Conservation (phyloP, 805 yeast species). For the Cephaloascus fragrans region DNA sequence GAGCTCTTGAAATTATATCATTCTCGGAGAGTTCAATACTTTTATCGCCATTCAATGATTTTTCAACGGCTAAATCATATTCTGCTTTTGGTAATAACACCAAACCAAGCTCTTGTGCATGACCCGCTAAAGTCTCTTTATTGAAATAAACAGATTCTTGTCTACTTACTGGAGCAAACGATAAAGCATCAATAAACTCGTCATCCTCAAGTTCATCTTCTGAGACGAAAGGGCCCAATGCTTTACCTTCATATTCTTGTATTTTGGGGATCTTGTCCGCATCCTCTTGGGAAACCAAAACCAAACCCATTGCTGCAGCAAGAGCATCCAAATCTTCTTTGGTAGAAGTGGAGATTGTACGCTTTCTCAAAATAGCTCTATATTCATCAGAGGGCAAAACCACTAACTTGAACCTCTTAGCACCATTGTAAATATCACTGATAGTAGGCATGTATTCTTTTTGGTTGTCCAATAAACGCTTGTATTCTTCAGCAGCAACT, state of each 20-base stretch:
- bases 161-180: neutral
- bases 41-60: conserved; percentile 2
- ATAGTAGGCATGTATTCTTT: conserved; percentile 1
- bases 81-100: conserved; percentile 7
- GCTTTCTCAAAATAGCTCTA: conserved; percentile 17
- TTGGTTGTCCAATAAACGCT: conserved; percentile 4
- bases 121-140: neutral
- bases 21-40: conserved; percentile 7
- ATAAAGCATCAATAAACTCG: conserved; percentile 2
- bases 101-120: conserved; percentile 8
- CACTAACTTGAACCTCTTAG: conserved; percentile 31
- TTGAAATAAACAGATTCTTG: neutral
- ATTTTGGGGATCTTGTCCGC: neutral
- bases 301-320: conserved; percentile 3
- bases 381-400: conserved; percentile 37
- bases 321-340: conserved; percentile 2
- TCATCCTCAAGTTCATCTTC: conserved; percentile 4
- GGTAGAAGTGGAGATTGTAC: conserved; percentile 1
- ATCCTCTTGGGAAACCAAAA: neutral
- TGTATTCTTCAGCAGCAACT: conserved; percentile 3
- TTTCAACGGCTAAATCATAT: conserved; percentile 6
- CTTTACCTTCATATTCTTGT: neutral
- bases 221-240: neutral
- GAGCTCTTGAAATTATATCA: conserved; percentile 12
- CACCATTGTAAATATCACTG: conserved; percentile 9